Base-by-base conservation (phyloP, 2,329 filamentous ascomycete genomes). In the Hysterium pulicare region DNA sequence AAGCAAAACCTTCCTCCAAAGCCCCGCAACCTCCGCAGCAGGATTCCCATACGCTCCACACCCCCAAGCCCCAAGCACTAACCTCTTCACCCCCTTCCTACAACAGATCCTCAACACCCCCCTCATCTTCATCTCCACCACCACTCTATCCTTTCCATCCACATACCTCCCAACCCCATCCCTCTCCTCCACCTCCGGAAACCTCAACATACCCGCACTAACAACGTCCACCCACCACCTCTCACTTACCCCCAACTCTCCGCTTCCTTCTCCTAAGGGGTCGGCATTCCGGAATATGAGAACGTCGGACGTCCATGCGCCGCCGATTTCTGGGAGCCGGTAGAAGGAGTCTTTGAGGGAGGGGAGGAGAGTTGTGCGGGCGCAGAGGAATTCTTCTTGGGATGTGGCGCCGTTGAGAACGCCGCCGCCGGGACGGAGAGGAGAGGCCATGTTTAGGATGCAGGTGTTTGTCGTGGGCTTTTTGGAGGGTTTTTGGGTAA, bases 31-130 rank as follows among this genome's bases (percentile, higher is more conserved):
- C 58, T 84, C 79, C 1, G 64, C 64, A 0, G 81, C 73, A 0
- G 81, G 82, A 47, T 84, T 84, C 0, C 78, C 79, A 44, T 82
- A 81, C 0, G 78, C 78, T 2, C 81, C 81, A 46, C 80, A 83
- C 0, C 82, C 82, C 79, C 81, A 84, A 0, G 81, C 80, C 0
- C 82, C 82, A 0, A 84, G 66, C 0, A 85, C 76, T 0, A 84
- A 51, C 42, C 66, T 73, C 28, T 63, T 68, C 3, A 69, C 68
- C 0, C 75, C 73, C 44, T 63, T 54, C 7, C 68, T 59, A 2
- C 71, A 68, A 4, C 47, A 51, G 4, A 83, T 73, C 1, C 79
- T 69, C 58, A 84, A 54, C 1, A 83, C 78, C 5, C 70, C 71
- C 20, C 70, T 69, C 73, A 85, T 83, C 62, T 83, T 83, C 5